These are phyloP conservation scores for Bacidia rubella DNA, from an alignment of 495 filamentous ascomycete genomes.

Conservation along the genomic window DNA sequence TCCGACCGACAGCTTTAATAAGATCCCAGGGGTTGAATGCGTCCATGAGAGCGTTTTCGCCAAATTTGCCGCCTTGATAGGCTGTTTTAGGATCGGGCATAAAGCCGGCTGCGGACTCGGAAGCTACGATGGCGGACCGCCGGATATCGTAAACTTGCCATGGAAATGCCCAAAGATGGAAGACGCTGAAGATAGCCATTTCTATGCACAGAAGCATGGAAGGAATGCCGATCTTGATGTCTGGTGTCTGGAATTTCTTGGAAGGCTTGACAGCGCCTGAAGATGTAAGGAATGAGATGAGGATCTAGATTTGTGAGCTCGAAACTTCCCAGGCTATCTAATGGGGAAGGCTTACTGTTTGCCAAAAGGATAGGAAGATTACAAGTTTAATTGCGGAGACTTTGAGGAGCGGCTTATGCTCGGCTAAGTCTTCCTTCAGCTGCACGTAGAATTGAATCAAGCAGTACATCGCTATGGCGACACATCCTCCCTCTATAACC, in stretches of 20 bases:
- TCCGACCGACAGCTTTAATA: constrained; percentile 60
- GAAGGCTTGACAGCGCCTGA: constrained; percentile 47
- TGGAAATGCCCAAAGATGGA: constrained; percentile 77
- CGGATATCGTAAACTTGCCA: constrained; percentile 48
- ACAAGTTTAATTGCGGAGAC: constrained; percentile 82
- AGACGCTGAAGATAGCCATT: constrained; percentile 68
- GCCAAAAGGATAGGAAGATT: constrained; percentile 94
- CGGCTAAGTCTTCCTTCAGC: constrained; percentile 50
- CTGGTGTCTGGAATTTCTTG: constrained; percentile 48
- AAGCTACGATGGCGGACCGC: constrained; percentile 21
- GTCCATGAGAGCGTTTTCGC: constrained; percentile 49
- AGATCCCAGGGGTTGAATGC: constrained; percentile 79
- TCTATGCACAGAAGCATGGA: constrained; percentile 69
- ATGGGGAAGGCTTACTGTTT: constrained; percentile 37
- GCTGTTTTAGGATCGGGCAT: constrained; percentile 34
- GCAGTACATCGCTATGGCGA: constrained; percentile 84
- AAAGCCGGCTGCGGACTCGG: constrained; percentile 33
- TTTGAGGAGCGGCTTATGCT: constrained; percentile 67
- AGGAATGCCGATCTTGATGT: constrained; percentile 72
- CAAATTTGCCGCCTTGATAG: constrained; percentile 50
- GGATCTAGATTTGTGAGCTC: constrained; percentile 25
- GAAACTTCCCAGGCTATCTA: neutral
- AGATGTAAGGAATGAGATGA: constrained; percentile 58
- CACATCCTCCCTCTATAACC: constrained; percentile 55
- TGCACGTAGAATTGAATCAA: constrained; percentile 84